Conservation (phyloP, 257 asterid genomes). For the Ilex asprella region DNA sequence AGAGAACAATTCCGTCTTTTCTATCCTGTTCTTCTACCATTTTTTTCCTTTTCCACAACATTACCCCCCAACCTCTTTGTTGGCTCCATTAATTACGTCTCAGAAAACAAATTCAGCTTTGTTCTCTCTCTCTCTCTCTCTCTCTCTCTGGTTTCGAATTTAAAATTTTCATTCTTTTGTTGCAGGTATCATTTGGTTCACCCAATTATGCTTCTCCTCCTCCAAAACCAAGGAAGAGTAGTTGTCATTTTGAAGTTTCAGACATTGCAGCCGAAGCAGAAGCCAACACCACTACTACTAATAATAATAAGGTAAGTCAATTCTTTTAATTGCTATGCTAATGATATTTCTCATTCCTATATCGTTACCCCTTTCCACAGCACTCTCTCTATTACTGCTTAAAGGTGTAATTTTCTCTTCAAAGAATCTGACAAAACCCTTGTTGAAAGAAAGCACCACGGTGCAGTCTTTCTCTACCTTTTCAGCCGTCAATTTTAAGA, state of each 20-base stretch:
- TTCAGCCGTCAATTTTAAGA: too few relatives aligned
- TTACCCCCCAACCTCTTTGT: too few relatives aligned
- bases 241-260: slow-evolving; percentile 27
- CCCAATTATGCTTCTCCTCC: slow-evolving; percentile 16
- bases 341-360: too few relatives aligned
- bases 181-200: slow-evolving; percentile 40
- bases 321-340: background rate
- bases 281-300: slow-evolving; percentile 27
- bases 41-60: background rate
- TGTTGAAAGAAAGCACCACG: too few relatives aligned
- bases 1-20: too few relatives aligned
- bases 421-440: too few relatives aligned
- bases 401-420: too few relatives aligned
- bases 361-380: background rate
- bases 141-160: background rate
- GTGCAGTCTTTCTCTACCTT: too few relatives aligned
- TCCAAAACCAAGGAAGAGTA: slow-evolving; percentile 25
- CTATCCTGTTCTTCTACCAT: background rate
- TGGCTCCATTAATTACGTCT: too few relatives aligned
- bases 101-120: too few relatives aligned
- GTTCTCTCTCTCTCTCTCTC: slow-evolving; percentile 2
- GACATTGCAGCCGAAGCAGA: slow-evolving; percentile 21
- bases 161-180: background rate
- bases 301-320: slow-evolving; percentile 43
- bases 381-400: background rate